These are phyloP conservation scores for Auriscalpium orientale DNA, from an alignment of 768 basidiomycete genomes.

Conservation along the genomic window DNA sequence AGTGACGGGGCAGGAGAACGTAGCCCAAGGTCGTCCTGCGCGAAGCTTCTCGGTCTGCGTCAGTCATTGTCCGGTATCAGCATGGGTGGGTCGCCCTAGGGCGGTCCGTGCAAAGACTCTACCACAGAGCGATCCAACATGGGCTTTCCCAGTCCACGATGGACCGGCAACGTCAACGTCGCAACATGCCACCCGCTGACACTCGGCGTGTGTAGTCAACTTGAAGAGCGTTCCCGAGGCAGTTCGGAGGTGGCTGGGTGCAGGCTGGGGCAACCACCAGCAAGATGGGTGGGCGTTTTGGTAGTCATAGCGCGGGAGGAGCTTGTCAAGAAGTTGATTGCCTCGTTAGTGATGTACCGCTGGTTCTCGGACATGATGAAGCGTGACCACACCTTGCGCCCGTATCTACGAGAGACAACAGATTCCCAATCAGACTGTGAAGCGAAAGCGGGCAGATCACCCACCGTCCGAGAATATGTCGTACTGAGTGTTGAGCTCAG, in stretches of 20 bases:
- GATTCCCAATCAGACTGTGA: conserved; percentile 6
- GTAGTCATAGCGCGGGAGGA: conserved; percentile 86
- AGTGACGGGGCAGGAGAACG: conserved; percentile 57
- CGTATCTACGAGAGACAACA: too few relatives aligned
- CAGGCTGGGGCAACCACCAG: too few relatives aligned
- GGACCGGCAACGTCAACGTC: neutral
- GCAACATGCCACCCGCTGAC: neutral
- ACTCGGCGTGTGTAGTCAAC: conserved; percentile 38
- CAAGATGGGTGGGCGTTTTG: conserved; percentile 29
- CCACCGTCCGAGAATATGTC: conserved; percentile 85
- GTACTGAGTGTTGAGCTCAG: conserved; percentile 91
- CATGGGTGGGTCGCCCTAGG: conserved; percentile 7
- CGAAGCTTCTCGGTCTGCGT: conserved; percentile 49
- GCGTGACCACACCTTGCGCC: conserved; percentile 89
- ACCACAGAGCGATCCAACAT: neutral
- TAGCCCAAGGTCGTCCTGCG: conserved; percentile 49
- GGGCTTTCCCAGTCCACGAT: neutral
- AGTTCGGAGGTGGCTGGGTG: too few relatives aligned
- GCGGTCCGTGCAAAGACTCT: conserved; percentile 6
- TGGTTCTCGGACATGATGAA: conserved; percentile 96
- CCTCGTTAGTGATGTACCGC: conserved; percentile 93
- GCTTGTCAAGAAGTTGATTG: conserved; percentile 94
- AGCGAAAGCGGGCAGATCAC: conserved; percentile 7
- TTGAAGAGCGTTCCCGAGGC: conserved; percentile 32
- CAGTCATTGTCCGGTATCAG: neutral